Percentiles rank a stretch among this genome's conserved stretches.
Conservation (phyloP, 106 monocot genomes). For the Vanilla planifolia region DNA sequence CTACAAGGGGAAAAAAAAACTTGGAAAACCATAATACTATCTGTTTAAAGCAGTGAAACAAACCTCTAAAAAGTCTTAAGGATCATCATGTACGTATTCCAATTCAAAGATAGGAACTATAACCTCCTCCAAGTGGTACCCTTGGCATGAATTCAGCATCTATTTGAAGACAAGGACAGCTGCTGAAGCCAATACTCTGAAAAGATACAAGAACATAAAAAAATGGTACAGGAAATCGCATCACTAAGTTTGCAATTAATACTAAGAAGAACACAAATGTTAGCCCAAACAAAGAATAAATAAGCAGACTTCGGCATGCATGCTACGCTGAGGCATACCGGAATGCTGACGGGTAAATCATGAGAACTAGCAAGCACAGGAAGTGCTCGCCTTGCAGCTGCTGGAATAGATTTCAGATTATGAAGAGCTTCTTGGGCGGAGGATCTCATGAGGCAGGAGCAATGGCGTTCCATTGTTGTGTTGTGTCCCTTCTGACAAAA, state of each 20-base stretch:
- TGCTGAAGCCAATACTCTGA: slow-evolving; percentile 73
- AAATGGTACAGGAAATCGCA: no score
- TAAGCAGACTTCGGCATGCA: neutral
- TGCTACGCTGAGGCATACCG: slow-evolving; percentile 34
- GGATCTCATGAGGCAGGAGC: slow-evolving; percentile 22
- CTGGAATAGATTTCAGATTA: slow-evolving; percentile 53
- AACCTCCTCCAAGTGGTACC: slow-evolving; percentile 93
- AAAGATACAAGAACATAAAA: slow-evolving; percentile 7
- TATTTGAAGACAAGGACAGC: slow-evolving; percentile 45
- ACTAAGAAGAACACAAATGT: no score
- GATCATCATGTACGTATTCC: no score
- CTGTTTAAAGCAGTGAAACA: no score
- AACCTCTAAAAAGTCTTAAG: no score
- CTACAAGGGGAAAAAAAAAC: no score
- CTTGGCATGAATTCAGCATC: slow-evolving; percentile 58
- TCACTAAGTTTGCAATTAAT: no score
- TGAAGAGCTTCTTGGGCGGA: slow-evolving; percentile 59
- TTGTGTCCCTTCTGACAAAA: neutral
- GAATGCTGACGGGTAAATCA: slow-evolving; percentile 51
- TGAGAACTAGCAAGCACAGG: slow-evolving; percentile 70
- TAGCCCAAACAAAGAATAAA: neutral
- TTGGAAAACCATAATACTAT: no score
- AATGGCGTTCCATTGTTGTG: neutral
- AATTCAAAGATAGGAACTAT: slow-evolving; percentile 68
- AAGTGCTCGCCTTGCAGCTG: slow-evolving; percentile 55